Percentiles rank a stretch among this genome's conserved stretches.
These are phyloP conservation scores for Fusarium pseudograminearum DNA, from an alignment of 2,329 filamentous ascomycete genomes.

Conservation along the genomic window DNA sequence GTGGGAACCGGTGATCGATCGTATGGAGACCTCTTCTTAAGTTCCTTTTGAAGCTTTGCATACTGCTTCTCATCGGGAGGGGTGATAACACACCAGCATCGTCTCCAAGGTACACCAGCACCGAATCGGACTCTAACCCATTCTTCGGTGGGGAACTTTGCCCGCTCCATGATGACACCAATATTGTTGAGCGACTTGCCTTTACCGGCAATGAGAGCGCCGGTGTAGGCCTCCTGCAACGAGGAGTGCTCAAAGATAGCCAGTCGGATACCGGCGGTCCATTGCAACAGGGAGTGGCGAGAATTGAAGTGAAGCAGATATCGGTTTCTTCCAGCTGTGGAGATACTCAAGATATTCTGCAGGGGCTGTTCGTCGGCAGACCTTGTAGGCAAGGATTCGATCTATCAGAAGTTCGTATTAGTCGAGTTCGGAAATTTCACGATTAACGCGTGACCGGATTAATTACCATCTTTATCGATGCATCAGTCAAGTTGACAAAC, in stretches of 20 bases:
- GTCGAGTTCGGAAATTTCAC: conserved; percentile 13
- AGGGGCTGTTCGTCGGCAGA: conserved; percentile 81
- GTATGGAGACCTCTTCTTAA: conserved; percentile 86
- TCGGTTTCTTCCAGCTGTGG: conserved; percentile 93
- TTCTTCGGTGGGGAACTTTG: conserved; percentile 82
- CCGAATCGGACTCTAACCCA: conserved; percentile 97
- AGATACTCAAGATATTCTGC: conserved; percentile 95
- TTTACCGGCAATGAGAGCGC: conserved; percentile 94
- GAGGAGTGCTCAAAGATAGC: conserved; percentile 95
- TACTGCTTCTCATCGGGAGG: conserved; percentile 95
- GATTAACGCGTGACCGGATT: conserved; percentile 7
- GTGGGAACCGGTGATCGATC: conserved; percentile 75
- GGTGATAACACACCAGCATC: conserved; percentile 95
- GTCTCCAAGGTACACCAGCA: conserved; percentile 93
- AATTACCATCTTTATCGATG: conserved; percentile 95
- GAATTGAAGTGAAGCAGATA: conserved; percentile 98
- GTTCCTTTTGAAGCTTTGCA: conserved; percentile 82
- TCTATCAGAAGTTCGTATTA: conserved; percentile 62
- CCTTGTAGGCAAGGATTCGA: conserved; percentile 88
- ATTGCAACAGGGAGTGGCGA: conserved; percentile 90
- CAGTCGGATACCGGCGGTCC: conserved; percentile 93
- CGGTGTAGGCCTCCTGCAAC: conserved; percentile 95
- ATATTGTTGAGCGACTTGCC: conserved; percentile 92
- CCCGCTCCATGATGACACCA: conserved; percentile 85
- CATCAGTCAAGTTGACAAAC: conserved; percentile 97